Evolutionary conservation across 768 basidiomycete genomes (phyloP).

Genomic region (Mycena leptocephala): DNA sequence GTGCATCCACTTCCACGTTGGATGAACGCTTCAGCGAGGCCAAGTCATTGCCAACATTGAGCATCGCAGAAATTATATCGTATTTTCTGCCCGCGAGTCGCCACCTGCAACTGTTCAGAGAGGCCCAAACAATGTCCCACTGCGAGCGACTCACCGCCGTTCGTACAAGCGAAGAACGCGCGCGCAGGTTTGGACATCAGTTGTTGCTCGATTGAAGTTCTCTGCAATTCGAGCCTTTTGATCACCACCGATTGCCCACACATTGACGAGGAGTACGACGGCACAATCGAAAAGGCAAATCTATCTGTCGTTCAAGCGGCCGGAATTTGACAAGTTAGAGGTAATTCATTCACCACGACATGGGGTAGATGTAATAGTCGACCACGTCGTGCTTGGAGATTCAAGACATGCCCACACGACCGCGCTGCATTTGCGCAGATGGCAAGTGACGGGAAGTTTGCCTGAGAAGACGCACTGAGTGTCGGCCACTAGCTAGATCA

Average conservation of each 20-base stretch:
- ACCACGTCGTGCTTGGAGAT: conserved; percentile 52
- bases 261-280: conserved; percentile 59
- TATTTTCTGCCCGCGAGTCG: conserved; percentile 19
- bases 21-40: conserved; percentile 7
- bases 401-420: conserved; percentile 64
- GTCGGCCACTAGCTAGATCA: conserved; percentile 13
- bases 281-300: conserved; percentile 52
- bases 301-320: conserved; percentile 21
- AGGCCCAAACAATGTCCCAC: background rate
- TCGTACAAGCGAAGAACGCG: conserved; percentile 38
- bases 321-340: background rate
- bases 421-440: conserved; percentile 57
- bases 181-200: conserved; percentile 58
- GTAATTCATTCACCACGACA: conserved; percentile 25
- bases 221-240: conserved; percentile 30
- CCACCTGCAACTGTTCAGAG: conserved; percentile 13
- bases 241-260: conserved; percentile 54
- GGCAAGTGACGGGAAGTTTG: conserved; percentile 40
- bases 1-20: background rate
- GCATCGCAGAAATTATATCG: conserved; percentile 26
- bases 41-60: conserved; percentile 10
- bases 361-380: background rate
- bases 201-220: conserved; percentile 51
- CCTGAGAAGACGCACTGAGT: conserved; percentile 63
- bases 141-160: background rate